Base-by-base conservation (phyloP, 1,284 basidiomycete genomes). In the Sporisorium graminicola region DNA sequence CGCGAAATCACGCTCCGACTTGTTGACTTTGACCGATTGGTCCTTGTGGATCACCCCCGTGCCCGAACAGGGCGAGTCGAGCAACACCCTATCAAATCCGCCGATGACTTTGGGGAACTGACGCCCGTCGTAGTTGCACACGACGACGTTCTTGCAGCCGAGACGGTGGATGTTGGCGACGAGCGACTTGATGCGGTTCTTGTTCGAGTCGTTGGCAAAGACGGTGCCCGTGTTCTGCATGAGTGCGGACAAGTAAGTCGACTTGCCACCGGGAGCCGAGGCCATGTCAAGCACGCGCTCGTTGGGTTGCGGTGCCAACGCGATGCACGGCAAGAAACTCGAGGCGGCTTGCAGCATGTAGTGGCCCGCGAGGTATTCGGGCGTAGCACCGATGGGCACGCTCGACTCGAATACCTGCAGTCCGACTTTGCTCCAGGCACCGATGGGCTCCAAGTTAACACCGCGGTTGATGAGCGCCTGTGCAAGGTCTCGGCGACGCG, bases 81-180 rank as follows among this genome's bases (percentile, higher is more conserved):
- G 88, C 69, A 99, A 87, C 37, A 99, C 95, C 22, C 97, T 90
- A 85, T 99, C 96, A 80, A 99, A 99, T 1, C 97, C 97, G 24
- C 96, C 97, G 88, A 99, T 95, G 49, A 99, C 95, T 86, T 96
- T 98, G n/a, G 97, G 97, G 88, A 99, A 99, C 86, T 98, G 93
- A 67, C 97, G 89, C 5, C 95, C 97, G 83, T 99, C 97, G 84
- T 99, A 96, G 65, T 94, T 97, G 87, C 95, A 98, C 37, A 99
- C 91, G 10, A 98, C 92, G 53, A 99, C 95, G 86, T 99, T 99
- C 87, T 95, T 97, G 89, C 97, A 99, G 2, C 97, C 97, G 79
- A 99, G 89, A 22, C 97, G 91, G 85, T 98, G 95, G 4, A 99
- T 91, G 82, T 99, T 99, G 58, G 96, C 97, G 8, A 93, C 95